phyloP scores from a whole-genome alignment of 208 protist species.

The Spongospora subterranea region DNA sequence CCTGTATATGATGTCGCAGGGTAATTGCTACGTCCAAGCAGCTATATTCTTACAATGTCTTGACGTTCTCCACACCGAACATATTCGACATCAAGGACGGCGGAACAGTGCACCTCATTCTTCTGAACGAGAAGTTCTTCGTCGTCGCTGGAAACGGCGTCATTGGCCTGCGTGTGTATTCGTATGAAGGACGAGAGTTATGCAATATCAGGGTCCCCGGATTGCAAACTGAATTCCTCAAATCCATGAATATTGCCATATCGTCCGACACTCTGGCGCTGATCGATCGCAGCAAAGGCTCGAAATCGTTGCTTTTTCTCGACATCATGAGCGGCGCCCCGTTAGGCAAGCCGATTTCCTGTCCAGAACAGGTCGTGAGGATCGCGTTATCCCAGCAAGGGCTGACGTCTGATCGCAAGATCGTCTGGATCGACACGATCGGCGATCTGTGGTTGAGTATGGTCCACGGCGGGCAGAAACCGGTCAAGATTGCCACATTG shows the following conservation, averaged over 20 bases:
- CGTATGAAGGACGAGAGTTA: conserved; percentile 14
- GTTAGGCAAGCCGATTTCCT: conserved; percentile 19
- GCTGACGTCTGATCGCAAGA: conserved; percentile 24
- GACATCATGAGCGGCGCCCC: background rate
- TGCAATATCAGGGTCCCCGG: conserved; percentile 19
- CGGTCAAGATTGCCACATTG: conserved; percentile 22
- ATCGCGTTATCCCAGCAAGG: conserved; percentile 40
- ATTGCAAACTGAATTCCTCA: conserved; percentile 18
- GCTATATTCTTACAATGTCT: conserved; percentile 18
- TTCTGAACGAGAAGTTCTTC: conserved; percentile 20
- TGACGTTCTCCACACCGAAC: background rate
- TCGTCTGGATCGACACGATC: conserved; percentile 14
- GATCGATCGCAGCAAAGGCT: background rate
- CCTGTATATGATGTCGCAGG: too few species aligned
- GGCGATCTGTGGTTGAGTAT: conserved; percentile 7
- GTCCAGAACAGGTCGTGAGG: background rate
- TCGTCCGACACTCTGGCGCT: conserved; percentile 28
- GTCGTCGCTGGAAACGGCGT: background rate
- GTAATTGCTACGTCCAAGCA: background rate
- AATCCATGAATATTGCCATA: background rate
- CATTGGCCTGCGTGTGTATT: conserved; percentile 7
- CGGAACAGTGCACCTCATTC: conserved; percentile 18
- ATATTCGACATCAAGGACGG: conserved; percentile 55
- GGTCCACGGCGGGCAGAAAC: conserved; percentile 1
- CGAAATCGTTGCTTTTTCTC: background rate